Evolutionary conservation across 768 basidiomycete genomes (phyloP).

Genomic region (Crepidotus variabilis): DNA sequence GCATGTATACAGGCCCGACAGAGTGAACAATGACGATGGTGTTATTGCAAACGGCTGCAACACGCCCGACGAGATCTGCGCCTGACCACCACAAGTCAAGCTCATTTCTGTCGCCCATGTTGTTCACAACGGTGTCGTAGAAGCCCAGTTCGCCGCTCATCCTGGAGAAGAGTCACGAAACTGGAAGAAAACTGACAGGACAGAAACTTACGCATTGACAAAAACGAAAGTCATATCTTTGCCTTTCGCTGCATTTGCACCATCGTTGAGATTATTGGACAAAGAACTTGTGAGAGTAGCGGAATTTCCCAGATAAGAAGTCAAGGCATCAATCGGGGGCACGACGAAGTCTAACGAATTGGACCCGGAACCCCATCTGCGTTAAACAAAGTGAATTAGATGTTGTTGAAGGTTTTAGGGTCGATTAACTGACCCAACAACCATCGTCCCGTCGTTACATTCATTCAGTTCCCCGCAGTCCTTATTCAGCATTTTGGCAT

Average conservation of each 20-base stretch:
- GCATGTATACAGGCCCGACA: constrained; percentile 71
- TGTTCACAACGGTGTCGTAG: constrained; percentile 61
- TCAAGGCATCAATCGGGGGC: constrained; percentile 45
- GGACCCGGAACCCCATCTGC: constrained; percentile 49
- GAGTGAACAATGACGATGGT: constrained; percentile 80
- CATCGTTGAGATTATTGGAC: constrained; percentile 38
- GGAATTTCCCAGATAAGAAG: constrained; percentile 31
- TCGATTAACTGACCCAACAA: constrained; percentile 43
- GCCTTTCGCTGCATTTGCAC: constrained; percentile 34
- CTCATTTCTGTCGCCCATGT: constrained; percentile 57
- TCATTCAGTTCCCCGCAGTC: constrained; percentile 46
- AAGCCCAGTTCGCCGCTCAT: constrained; percentile 50
- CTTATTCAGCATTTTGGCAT: constrained; percentile 47
- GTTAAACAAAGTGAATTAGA: too few relatives aligned
- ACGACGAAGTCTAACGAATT: constrained; percentile 42
- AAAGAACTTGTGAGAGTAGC: constrained; percentile 39
- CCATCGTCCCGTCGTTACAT: constrained; percentile 57
- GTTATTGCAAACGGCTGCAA: constrained; percentile 68
- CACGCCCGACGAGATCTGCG: constrained; percentile 45
- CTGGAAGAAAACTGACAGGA: constrained; percentile 12
- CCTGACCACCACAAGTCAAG: constrained; percentile 56
- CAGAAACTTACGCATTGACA: constrained; percentile 44
- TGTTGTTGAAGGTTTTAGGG: background rate
- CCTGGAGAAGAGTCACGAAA: constrained; percentile 18
- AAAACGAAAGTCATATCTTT: constrained; percentile 61